These are phyloP conservation scores for Ascobolus immersus DNA, from an alignment of 495 filamentous ascomycete species.

Conservation along the genomic window DNA sequence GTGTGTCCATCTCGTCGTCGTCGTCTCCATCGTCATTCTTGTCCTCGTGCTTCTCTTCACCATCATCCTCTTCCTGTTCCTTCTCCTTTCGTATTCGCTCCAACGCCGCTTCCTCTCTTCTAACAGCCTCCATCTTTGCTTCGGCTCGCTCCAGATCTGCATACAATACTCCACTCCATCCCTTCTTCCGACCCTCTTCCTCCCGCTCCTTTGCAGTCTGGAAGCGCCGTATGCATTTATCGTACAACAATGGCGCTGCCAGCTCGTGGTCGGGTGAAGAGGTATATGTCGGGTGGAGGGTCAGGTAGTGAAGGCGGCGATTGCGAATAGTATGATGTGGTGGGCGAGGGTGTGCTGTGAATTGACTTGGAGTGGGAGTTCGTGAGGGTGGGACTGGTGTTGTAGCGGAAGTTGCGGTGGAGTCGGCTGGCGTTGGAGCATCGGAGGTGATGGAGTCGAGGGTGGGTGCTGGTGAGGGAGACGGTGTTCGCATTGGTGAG, in stretches of 20 bases:
- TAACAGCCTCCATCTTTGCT: slow-evolving; percentile 40
- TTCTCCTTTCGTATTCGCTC: slow-evolving; percentile 11
- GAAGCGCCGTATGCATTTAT: slow-evolving; percentile 49
- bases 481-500: too few relatives aligned
- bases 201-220: slow-evolving; percentile 45
- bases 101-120: slow-evolving; percentile 23
- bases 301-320: slow-evolving; percentile 13
- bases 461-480: background rate
- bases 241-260: slow-evolving; percentile 47
- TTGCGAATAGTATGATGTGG: background rate
- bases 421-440: background rate
- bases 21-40: slow-evolving; percentile 3
- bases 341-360: background rate
- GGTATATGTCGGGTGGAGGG: slow-evolving; percentile 7
- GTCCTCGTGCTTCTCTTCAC: slow-evolving; percentile 12
- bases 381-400: background rate
- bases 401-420: background rate
- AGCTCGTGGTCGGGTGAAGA: slow-evolving; percentile 14
- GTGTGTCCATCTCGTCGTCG: slow-evolving; percentile 11
- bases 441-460: too few relatives aligned
- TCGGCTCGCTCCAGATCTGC: slow-evolving; percentile 44
- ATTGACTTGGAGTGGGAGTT: background rate
- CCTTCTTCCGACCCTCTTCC: slow-evolving; percentile 40
- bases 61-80: slow-evolving; percentile 19
- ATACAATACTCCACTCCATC: slow-evolving; percentile 43